Percentiles rank a stretch among this genome's conserved stretches.
Evolutionary conservation across 306 rosid genomes (phyloP).

Genomic region (Lotus japonicus): DNA sequence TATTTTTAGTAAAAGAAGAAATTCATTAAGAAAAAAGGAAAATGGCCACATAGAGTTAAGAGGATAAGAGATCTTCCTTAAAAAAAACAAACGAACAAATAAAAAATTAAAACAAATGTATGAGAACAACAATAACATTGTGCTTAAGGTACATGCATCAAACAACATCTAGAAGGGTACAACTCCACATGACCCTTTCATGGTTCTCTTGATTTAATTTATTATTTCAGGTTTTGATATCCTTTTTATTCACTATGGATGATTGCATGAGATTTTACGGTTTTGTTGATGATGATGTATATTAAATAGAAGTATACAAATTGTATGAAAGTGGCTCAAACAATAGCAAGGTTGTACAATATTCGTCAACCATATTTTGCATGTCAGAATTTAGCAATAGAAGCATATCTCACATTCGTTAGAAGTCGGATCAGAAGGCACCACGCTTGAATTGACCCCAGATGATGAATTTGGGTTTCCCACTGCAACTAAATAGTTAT

Average conservation of each 20-base stretch:
- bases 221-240: neutral
- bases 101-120: neutral
- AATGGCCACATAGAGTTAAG: neutral
- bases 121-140: neutral
- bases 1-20: constrained; percentile 12
- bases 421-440: constrained; percentile 44
- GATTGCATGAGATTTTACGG: neutral
- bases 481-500: constrained; percentile 36
- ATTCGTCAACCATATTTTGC: neutral
- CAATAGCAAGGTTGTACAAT: neutral
- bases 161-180: neutral
- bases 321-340: constrained; percentile 2
- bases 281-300: too few species aligned
- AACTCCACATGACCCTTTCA: neutral
- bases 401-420: constrained; percentile 56
- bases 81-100: neutral
- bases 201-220: constrained; percentile 5
- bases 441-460: constrained; percentile 29
- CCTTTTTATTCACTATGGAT: neutral
- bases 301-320: neutral
- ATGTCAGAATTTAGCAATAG: neutral
- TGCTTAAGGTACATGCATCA: neutral
- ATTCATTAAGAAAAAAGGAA: constrained; percentile 4
- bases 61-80: neutral
- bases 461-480: constrained; percentile 36